Percentiles rank a stretch among this genome's conserved stretches.
Evolutionary conservation across 176 grass and related monocot species (phyloP).

Genomic region (Hsuehochloa calcarea): DNA sequence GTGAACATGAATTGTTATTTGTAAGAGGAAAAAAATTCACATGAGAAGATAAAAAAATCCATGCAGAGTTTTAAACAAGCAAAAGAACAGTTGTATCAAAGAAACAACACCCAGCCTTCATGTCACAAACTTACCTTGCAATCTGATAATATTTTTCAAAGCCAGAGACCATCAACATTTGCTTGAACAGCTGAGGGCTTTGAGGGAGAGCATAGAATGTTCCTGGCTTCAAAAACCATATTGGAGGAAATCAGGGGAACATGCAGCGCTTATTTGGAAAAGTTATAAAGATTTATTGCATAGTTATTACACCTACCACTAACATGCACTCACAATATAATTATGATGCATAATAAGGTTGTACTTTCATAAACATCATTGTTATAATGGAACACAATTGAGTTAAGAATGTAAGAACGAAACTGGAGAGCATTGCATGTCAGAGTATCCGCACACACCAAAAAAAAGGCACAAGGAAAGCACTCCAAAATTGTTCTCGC

Average conservation of each 20-base stretch:
- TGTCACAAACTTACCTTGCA: slow-evolving; percentile 59
- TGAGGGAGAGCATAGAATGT: slow-evolving; percentile 97
- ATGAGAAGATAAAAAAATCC: background rate
- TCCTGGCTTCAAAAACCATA: slow-evolving; percentile 93
- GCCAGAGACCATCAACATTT: slow-evolving; percentile 98
- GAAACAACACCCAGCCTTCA: slow-evolving; percentile 1
- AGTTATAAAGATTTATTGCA: background rate
- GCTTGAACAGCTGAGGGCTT: slow-evolving; percentile 98
- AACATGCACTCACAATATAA: slow-evolving; percentile 22
- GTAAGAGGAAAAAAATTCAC: background rate
- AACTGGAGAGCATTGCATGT: background rate
- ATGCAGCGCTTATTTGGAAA: slow-evolving; percentile 2
- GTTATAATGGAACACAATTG: background rate
- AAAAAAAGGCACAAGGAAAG: background rate
- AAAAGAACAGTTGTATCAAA: slow-evolving; percentile 11
- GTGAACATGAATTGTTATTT: background rate
- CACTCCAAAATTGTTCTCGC: background rate
- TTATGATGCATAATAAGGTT: background rate
- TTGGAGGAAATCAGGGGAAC: slow-evolving; percentile 37
- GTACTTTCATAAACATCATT: background rate
- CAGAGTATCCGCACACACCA: background rate
- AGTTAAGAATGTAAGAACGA: background rate
- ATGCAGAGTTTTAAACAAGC: slow-evolving; percentile 13
- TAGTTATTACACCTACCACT: background rate
- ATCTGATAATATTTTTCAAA: slow-evolving; percentile 99